Base-by-base conservation (phyloP, 176 grass and related monocot genomes). In the Oropetium thomaeum region DNA sequence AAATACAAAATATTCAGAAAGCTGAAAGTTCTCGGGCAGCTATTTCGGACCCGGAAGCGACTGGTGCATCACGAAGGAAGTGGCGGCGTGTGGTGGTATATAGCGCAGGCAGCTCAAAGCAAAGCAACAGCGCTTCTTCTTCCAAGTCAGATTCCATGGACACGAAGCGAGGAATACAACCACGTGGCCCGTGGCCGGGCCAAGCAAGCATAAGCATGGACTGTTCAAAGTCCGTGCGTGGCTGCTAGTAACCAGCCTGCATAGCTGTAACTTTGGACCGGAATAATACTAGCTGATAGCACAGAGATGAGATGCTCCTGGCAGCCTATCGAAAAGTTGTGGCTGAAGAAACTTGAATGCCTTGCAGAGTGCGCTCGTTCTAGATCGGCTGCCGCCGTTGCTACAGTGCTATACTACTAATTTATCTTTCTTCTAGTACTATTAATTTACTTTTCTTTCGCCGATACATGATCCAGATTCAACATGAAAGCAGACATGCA, bases 61-160 rank as follows among this genome's bases (percentile, higher is more conserved):
- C 40, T 59, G 75, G 7, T 7, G 35, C 53, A 23, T 54, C 75
- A 23, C 40, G 23, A 68, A 37, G 60, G 47, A 31, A 42, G 62
- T 74, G 69, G 44, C 62, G 20, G 47, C 71, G 30, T 58, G 47
- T 58, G 47, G 44, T 33, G 25, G 37, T 79, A 13, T n/a, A n/a
- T n/a, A n/a, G n/a, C n/a, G n/a, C n/a, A 1, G 9, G 41, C 44
- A 74, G 20, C 29, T 41, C 45, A 77, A 76, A 76, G 84, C 45
- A 77, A 76, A 76, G 84, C 58, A 82, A 54, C 58, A 58, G 16
- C 43, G 16, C 43, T 49, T 53, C 26, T 1, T 16, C 26, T 70
- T 82, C 71, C 78, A 87, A 26, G 72, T 71, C 74, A 83, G 51
- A 75, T 75, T 75, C 80, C 61, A 58, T 58, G 70, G 48, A 66